Percentiles rank a stretch among this genome's conserved stretches.
These are phyloP conservation scores for Globisporangium alternatum DNA, from an alignment of 352 stramenopile species.

Conservation along the genomic window DNA sequence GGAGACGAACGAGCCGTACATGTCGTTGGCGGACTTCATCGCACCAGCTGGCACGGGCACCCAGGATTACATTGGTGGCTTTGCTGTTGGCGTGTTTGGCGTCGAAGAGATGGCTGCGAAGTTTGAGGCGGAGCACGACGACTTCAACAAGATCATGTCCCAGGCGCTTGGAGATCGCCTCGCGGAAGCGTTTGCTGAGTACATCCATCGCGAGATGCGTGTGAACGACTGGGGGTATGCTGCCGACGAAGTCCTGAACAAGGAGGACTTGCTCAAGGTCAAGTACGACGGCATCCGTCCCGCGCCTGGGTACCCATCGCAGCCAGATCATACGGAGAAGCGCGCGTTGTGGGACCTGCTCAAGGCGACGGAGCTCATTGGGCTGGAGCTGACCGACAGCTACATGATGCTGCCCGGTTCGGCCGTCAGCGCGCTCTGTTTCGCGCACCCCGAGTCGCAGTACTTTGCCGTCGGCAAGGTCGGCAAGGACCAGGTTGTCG, in stretches of 20 bases:
- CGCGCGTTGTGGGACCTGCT: constrained; percentile 94
- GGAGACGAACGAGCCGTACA: constrained; percentile 93
- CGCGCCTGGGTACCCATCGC: constrained; percentile 96
- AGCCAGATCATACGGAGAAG: constrained; percentile 98
- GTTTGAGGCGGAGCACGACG: constrained; percentile 94
- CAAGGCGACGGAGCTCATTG: constrained; percentile 91
- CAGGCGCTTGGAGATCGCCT: constrained; percentile 78
- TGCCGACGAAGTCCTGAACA: constrained; percentile 83
- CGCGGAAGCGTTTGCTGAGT: constrained; percentile 94
- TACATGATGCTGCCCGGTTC: constrained; percentile 97
- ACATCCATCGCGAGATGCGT: constrained; percentile 95
- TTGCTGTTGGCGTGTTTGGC: constrained; percentile 95
- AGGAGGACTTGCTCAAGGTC: constrained; percentile 96
- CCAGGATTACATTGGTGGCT: constrained; percentile 81
- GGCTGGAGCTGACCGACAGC: constrained; percentile 92
- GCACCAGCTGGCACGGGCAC: constrained; percentile 42
- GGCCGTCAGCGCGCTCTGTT: constrained; percentile 93
- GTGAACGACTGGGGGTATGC: constrained; percentile 96
- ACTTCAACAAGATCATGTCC: constrained; percentile 98
- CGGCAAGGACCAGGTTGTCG: constrained; percentile 94
- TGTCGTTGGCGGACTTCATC: constrained; percentile 95
- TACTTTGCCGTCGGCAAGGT: constrained; percentile 98
- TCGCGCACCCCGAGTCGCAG: constrained; percentile 92
- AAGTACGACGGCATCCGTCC: constrained; percentile 98
- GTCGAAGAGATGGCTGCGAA: constrained; percentile 91